A percentile compares a stretch with the other conserved stretches of the same genome.
Conservation (phyloP, 352 stramenopile genomes). For the Pythium scleroteichum region DNA sequence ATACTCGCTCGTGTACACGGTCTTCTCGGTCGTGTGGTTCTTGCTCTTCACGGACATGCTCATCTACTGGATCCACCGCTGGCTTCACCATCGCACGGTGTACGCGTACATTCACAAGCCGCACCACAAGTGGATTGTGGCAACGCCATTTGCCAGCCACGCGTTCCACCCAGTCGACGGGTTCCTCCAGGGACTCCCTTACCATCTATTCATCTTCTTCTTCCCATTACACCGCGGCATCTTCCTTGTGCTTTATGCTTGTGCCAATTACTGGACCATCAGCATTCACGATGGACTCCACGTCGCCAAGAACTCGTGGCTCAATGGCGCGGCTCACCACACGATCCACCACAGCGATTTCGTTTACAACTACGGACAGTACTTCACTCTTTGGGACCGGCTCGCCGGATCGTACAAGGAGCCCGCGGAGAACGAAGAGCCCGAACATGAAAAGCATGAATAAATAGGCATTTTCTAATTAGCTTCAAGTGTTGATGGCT, state of each 20-base stretch:
- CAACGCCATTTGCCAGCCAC: constrained; percentile 69
- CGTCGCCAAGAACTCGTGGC: constrained; percentile 53
- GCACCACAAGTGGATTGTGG: constrained; percentile 79
- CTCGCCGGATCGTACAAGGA: constrained; percentile 65
- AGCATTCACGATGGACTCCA: constrained; percentile 72
- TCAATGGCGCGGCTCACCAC: constrained; percentile 72
- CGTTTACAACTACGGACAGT: constrained; percentile 77
- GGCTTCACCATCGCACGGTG: constrained; percentile 61
- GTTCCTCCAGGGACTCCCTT: constrained; percentile 66
- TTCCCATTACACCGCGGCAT: constrained; percentile 61
- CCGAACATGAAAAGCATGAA: constrained; percentile 22
- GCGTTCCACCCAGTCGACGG: constrained; percentile 76
- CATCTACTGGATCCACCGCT: constrained; percentile 83
- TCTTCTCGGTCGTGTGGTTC: constrained; percentile 51
- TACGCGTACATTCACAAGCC: constrained; percentile 72
- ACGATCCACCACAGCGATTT: constrained; percentile 67
- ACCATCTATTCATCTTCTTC: constrained; percentile 68
- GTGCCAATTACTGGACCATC: constrained; percentile 81
- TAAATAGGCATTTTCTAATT: constrained; percentile 7
- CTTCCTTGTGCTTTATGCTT: constrained; percentile 59
- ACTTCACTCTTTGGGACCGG: constrained; percentile 76
- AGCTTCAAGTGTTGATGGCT: neutral
- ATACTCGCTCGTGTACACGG: constrained; percentile 42
- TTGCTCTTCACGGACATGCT: constrained; percentile 77
- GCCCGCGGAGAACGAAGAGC: constrained; percentile 25